These are phyloP conservation scores for Linnemannia exigua DNA, from an alignment of 192 early-diverging fungal genomes.

Conservation along the genomic window DNA sequence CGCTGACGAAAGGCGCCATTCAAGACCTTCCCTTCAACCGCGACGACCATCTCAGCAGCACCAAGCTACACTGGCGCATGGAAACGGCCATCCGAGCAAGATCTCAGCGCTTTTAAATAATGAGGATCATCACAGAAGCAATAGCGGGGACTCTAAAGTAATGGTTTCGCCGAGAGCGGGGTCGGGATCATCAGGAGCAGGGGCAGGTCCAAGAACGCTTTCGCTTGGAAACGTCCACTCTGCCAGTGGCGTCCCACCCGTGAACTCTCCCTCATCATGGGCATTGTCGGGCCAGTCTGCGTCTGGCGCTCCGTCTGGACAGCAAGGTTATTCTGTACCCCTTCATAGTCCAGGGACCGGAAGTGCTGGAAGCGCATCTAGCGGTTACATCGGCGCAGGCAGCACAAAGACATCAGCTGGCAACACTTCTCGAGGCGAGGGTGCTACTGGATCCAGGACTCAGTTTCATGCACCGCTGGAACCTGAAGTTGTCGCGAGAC, in stretches of 20 bases:
- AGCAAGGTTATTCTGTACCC: background rate
- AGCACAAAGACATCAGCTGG: background rate
- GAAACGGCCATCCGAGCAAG: slow-evolving; percentile 12
- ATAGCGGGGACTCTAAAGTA: background rate
- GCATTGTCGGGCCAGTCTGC: background rate
- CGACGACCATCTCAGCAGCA: background rate
- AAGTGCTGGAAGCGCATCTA: slow-evolving; percentile 30
- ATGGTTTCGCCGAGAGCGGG: background rate
- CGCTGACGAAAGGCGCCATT: slow-evolving; percentile 4
- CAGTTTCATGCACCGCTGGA: slow-evolving; percentile 61
- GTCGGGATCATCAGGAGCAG: background rate
- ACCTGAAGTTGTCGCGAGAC: slow-evolving; percentile 60
- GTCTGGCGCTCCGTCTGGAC: background rate
- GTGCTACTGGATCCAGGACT: slow-evolving; percentile 27
- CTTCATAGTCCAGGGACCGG: background rate
- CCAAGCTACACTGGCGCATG: background rate
- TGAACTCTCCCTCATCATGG: slow-evolving; percentile 13
- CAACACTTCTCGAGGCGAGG: slow-evolving; percentile 1
- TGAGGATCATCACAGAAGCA: slow-evolving; percentile 7
- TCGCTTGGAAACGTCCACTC: slow-evolving; percentile 18
- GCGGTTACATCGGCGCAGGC: background rate
- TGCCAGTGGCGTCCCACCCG: background rate
- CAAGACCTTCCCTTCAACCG: slow-evolving; percentile 6
- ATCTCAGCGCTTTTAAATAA: background rate
- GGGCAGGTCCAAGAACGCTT: background rate